Conservation (phyloP, 169 alveolate species). For the Eimeria sp. region DNA sequence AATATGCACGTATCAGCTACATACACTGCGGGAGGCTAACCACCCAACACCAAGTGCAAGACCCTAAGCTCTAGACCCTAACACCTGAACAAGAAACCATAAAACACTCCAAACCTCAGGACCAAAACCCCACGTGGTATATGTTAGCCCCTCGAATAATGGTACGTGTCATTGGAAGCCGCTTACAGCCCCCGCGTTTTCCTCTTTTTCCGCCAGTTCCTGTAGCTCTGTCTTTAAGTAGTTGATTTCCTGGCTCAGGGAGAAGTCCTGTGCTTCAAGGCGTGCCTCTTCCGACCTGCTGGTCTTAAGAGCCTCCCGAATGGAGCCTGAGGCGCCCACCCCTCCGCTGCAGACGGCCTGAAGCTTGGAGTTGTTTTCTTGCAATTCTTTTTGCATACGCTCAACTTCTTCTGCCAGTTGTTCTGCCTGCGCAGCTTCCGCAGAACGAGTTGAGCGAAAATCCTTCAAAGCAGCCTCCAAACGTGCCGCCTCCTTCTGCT, state of each 20-base stretch:
- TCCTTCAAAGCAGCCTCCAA: slow-evolving; percentile 39
- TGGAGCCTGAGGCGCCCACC: slow-evolving; percentile 52
- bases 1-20: too few relatives aligned
- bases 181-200: neutral
- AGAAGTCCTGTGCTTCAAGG: slow-evolving; percentile 32
- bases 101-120: too few relatives aligned
- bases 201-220: slow-evolving; percentile 10
- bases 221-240: slow-evolving; percentile 9
- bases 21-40: too few relatives aligned
- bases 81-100: too few relatives aligned
- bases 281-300: slow-evolving; percentile 6
- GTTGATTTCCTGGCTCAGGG: slow-evolving; percentile 3
- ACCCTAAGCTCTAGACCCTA: too few relatives aligned
- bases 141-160: too few relatives aligned
- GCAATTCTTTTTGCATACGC: neutral
- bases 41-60: too few relatives aligned
- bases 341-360: slow-evolving; percentile 65
- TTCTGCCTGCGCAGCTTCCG: slow-evolving; percentile 34
- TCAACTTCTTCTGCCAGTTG: slow-evolving; percentile 44
- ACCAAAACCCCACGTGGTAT: too few relatives aligned
- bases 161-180: too few relatives aligned
- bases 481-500: slow-evolving; percentile 16
- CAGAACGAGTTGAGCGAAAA: slow-evolving; percentile 3
- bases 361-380: slow-evolving; percentile 4
- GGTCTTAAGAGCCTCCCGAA: slow-evolving; percentile 18